Percentiles rank a stretch among this genome's conserved stretches.
phyloP scores from a whole-genome alignment of 1,284 basidiomycete species.

The Cystobasidium pallidum region DNA sequence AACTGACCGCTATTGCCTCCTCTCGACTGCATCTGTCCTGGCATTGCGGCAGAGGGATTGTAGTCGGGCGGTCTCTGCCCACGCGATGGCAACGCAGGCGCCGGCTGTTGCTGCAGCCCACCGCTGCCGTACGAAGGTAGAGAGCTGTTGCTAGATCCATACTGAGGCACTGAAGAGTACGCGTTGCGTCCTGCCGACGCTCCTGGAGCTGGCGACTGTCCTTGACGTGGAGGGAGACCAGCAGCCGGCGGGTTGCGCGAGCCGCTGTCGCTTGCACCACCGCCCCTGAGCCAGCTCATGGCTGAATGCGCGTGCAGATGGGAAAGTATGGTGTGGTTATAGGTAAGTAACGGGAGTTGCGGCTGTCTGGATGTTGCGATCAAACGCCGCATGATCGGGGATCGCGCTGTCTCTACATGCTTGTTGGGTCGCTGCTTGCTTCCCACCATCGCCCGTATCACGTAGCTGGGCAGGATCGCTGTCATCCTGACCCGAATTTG shows the following conservation, averaged over 20 bases:
- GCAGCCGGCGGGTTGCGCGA: conserved; percentile 13
- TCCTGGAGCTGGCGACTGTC: conserved; percentile 51
- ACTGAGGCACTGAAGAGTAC: conserved; percentile 31
- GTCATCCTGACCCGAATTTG: not conserved
- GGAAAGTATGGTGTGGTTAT: not conserved
- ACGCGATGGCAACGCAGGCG: conserved; percentile 11
- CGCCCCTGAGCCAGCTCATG: conserved; percentile 39
- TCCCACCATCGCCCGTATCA: too few species aligned
- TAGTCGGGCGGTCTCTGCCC: conserved; percentile 8
- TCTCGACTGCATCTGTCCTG: conserved; percentile 7
- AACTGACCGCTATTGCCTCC: conserved; percentile 50
- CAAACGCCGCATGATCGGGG: too few species aligned
- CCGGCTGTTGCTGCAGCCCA: conserved; percentile 15
- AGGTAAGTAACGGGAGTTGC: too few species aligned
- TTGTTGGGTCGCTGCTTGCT: not conserved
- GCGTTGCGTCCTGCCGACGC: conserved; percentile 32
- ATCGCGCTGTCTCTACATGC: too few species aligned
- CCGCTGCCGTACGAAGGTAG: conserved; percentile 15
- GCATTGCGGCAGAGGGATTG: conserved; percentile 6
- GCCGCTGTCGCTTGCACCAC: not conserved
- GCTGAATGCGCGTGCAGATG: not conserved
- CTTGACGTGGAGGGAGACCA: conserved; percentile 45
- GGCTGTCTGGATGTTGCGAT: not conserved
- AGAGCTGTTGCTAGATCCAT: conserved; percentile 22
- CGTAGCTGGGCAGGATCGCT: not conserved